Percentiles rank a stretch among this genome's conserved stretches.
Conservation (phyloP, 768 basidiomycete species). For the Pleurotus djamor region DNA sequence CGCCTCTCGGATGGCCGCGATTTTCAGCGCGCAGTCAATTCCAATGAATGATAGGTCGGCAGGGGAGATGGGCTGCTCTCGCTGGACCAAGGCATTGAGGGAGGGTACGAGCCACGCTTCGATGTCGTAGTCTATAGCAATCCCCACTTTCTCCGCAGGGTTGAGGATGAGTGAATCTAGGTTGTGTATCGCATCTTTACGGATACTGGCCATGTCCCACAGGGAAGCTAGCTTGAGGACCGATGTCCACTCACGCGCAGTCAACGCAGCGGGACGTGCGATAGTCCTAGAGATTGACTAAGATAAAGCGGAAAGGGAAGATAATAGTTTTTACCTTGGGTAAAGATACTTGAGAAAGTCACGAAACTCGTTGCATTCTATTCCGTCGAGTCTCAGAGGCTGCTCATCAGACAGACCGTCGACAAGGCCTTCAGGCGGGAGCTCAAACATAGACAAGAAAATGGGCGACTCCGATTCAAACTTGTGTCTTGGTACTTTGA, state of each 20-base stretch:
- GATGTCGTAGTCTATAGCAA: constrained; percentile 10
- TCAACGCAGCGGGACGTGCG: not conserved
- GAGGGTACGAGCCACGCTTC: constrained; percentile 2
- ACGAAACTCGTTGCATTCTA: constrained; percentile 5
- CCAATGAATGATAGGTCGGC: constrained; percentile 21
- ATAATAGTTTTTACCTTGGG: not conserved
- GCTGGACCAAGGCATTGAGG: not conserved
- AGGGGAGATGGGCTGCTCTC: constrained; percentile 13
- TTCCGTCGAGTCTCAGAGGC: constrained; percentile 10
- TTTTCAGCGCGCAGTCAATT: constrained; percentile 11
- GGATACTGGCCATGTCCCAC: constrained; percentile 13
- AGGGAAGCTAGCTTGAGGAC: constrained; percentile 8
- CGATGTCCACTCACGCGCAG: constrained; percentile 2
- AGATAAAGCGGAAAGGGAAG: no score
- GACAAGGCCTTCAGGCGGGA: not conserved
- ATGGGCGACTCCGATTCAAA: constrained; percentile 8
- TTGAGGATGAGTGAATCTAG: not conserved
- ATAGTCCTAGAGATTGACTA: no score
- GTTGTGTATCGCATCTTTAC: constrained; percentile 12
- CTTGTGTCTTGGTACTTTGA: constrained; percentile 8
- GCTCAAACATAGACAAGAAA: constrained; percentile 9
- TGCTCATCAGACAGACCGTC: constrained; percentile 8
- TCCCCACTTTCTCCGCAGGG: constrained; percentile 1
- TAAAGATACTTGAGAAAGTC: constrained; percentile 7
- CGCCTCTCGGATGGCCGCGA: constrained; percentile 17